These are phyloP conservation scores for Pleurostoma richardsiae DNA, from an alignment of 2,329 filamentous ascomycete genomes.

Conservation along the genomic window DNA sequence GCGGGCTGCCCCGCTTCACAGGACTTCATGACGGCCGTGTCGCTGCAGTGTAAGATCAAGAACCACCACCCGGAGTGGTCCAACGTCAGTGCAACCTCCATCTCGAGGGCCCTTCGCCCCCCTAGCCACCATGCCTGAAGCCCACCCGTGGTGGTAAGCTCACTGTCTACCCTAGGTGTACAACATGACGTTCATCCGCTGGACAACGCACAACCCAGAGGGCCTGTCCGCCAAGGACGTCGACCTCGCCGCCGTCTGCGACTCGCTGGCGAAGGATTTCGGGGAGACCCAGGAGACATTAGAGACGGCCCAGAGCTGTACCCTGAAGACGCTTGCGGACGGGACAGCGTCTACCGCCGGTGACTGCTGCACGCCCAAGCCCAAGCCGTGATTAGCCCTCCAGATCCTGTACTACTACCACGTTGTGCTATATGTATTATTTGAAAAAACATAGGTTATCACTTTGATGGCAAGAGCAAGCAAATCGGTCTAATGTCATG, in stretches of 20 bases:
- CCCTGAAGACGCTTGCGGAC: conserved; percentile 39
- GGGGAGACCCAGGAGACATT: conserved; percentile 41
- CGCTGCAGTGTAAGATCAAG: conserved; percentile 60
- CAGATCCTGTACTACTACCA: too few relatives aligned
- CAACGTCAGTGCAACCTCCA: conserved; percentile 45
- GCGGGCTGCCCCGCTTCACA: conserved; percentile 19
- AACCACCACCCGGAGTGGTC: conserved; percentile 76
- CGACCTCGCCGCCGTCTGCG: conserved; percentile 57
- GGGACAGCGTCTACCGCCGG: conserved; percentile 38
- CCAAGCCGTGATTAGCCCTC: background rate
- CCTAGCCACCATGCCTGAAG: too few relatives aligned
- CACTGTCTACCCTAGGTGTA: conserved; percentile 47
- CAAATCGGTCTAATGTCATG: background rate
- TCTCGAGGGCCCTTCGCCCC: background rate
- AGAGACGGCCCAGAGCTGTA: conserved; percentile 19
- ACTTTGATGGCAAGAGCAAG: background rate
- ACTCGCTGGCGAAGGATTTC: conserved; percentile 50
- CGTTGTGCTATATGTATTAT: too few relatives aligned
- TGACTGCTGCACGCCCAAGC: conserved; percentile 50
- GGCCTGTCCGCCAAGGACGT: conserved; percentile 64
- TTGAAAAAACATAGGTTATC: too few relatives aligned
- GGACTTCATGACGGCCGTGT: conserved; percentile 73
- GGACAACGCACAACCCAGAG: conserved; percentile 65
- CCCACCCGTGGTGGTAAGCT: too few relatives aligned
- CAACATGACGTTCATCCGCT: conserved; percentile 65